Base-by-base conservation (phyloP, 495 filamentous ascomycete genomes). In the Penicillium desertorum region DNA sequence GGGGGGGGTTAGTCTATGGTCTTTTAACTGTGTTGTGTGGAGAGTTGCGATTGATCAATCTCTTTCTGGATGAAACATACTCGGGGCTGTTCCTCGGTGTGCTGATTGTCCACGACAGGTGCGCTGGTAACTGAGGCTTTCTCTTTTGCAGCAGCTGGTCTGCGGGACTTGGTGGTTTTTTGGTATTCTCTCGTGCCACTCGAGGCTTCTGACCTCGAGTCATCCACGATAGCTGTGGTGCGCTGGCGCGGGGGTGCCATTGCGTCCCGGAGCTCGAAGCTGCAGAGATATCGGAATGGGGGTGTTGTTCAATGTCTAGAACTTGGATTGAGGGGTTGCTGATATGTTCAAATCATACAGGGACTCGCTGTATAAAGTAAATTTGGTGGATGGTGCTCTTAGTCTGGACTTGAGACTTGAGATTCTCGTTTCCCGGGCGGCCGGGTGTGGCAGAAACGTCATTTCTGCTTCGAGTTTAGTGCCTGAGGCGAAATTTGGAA, bases 161-260 rank as follows among this genome's bases (percentile, higher is more conserved):
- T 75, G 16, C 74, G 68, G 42, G 66, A 68, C 59, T 74, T 78
- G 4, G 57, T 56, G 12, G 65, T 59, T 14, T 62, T 56, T 49
- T 68, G 74, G 50, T 73, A 73, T 59, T 82, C 78, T 66, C 74
- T 75, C 17, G 79, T 76, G 52, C 73, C 73, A 54, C 79, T 82
- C 22, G 79, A 82, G 29, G 78, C 76, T 70, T 83, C 80, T 20
- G 79, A 82, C 41, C 79, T 70, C 41, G 80, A 82, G 65, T 83
- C 80, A 49, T 83, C 80, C 27, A 72, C 65, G 46, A 71, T 59
- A 16, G 72, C 73, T 46, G 74, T 61, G 45, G 72, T 68, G 45
- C 75, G 73, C 63, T 76, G 75, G 50, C 76, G 76, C 69, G 76
- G 76, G 69, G 76, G 76, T 59, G 76, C 74, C 76, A 79, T 79